Percentiles rank a stretch among this genome's conserved stretches.
Evolutionary conservation across 768 basidiomycete genomes (phyloP).

Genomic region (Mycena kentingensis): DNA sequence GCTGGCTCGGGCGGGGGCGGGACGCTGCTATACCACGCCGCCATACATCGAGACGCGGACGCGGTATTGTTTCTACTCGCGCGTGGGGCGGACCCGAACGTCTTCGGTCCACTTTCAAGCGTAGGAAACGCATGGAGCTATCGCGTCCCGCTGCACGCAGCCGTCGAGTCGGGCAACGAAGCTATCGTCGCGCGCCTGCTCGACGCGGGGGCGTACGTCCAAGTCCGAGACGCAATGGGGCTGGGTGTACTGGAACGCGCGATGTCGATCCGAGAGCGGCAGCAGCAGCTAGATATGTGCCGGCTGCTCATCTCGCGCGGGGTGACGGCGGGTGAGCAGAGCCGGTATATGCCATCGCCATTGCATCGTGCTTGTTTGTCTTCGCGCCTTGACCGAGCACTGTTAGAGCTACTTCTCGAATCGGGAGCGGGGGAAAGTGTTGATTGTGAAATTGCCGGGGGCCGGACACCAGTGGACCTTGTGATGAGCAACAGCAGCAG

Average conservation of each 20-base stretch:
- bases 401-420: not conserved
- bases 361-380: not conserved
- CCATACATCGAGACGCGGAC: not conserved
- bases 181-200: not conserved
- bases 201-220: not conserved
- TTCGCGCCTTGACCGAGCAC: not conserved
- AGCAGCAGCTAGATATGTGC: not conserved
- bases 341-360: not conserved
- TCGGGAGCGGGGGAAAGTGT: not conserved
- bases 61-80: not conserved
- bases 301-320: not conserved
- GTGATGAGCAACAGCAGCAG: too few relatives aligned
- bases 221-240: not conserved
- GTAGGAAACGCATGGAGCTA: too few relatives aligned
- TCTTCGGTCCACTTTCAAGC: too few relatives aligned
- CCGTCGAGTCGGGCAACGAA: not conserved
- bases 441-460: not conserved
- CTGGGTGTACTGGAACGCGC: not conserved
- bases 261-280: too few relatives aligned
- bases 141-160: not conserved
- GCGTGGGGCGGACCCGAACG: not conserved
- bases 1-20: too few relatives aligned
- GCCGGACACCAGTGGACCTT: not conserved
- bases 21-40: not conserved
- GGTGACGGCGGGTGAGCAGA: not conserved